Base-by-base conservation (phyloP, 1,139 yeast genomes). In the Pichia terricola region DNA sequence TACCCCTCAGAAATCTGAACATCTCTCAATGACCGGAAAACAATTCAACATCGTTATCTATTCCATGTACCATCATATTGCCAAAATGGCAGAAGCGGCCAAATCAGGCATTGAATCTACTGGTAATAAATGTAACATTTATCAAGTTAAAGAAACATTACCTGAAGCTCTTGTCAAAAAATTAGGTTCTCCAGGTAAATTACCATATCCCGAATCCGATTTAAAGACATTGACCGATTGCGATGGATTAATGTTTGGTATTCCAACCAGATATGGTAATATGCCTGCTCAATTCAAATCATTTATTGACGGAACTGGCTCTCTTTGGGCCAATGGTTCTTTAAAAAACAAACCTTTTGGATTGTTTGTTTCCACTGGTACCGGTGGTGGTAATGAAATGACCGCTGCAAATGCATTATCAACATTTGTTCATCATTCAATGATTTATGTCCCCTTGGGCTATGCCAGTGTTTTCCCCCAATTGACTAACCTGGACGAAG, bases 341-440 rank as follows among this genome's bases (percentile, higher is more conserved):
- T 68, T 84, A 48, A 66, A 72, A 55, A 89, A 89, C 57, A 84
- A 84, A 66, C 73, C 73, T 52, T 86, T 82, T 37, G 89, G 89
- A 55, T 60, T 79, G 44, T 84, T 85, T 57, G 80, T 79, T 45
- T 72, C 84, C 40, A 84, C 94, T 35, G 89, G 89, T 57, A 73
- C 87, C 44, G 89, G 89, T 58, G 94, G 94, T 62, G 88, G 88
- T 50, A 87, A 82, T 66, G 95, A 85, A 67, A 65, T 70, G 45
- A 82, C 94, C 37, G 72, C 72, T 40, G 66, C 75, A 52, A 81
- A 76, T 68, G 63, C 84, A 35, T 58, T 85, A 56, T 79, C 89
- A 25, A 73, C 77, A 31, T 71, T 81, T 58, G 72, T 75, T 47
- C 94, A 84, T 63, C 94, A 83, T 57, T 91, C 91, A 54, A 72